Evolutionary conservation across 139 green algal genomes (phyloP), one percentile per base, ranked within the genome.

Genomic region (Volvox africanus): DNA sequence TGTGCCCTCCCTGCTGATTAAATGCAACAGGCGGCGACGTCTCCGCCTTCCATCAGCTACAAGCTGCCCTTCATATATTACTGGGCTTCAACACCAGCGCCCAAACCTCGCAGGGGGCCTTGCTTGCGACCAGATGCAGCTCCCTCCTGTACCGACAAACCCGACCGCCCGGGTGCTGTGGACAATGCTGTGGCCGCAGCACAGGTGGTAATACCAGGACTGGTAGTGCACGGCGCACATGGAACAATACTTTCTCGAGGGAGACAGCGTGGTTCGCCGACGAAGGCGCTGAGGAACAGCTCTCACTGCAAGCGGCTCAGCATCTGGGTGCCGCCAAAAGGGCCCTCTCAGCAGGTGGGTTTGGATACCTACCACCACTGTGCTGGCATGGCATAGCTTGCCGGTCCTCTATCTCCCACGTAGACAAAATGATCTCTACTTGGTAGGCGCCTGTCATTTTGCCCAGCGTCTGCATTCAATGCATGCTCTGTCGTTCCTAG

Each of bases 11-110:
- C 9, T 55, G 44, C 44, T 55, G 44, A 55, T 55, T 9, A 55
- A 55, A 55, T 55, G 44, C 33, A 3, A 6, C 61, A 87, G 82
- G 82, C 61, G 82, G 82, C 32, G 32, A 87, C 19, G 30, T 28
- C 0, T 61, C 26, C 13, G 61, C 61, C 6, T 87, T 87, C 82
- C 82, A 87, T 6, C 82, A 62, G 61, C 82, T 87, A 33, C 82
- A 87, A 61, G 82, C 61, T 21, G 82, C 82, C 28, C 28, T 76
- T 33, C 55, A 76, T 21, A 61, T 6, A 61, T 62, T 87, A 33
- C 82, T 76, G 82, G 33, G 12, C 44, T 61, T 75, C 67, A 28
- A 26, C 22, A 28, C 22, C 22, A 28, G 67, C 22, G 11, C 67
- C 67, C 67, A 55, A 14, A 55, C 44, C 44, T 9, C 44, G 44